A percentile compares a stretch with the other conserved stretches of the same genome.
These are phyloP conservation scores for Didymella pinodella DNA, from an alignment of 2,329 filamentous ascomycete genomes.

Conservation along the genomic window DNA sequence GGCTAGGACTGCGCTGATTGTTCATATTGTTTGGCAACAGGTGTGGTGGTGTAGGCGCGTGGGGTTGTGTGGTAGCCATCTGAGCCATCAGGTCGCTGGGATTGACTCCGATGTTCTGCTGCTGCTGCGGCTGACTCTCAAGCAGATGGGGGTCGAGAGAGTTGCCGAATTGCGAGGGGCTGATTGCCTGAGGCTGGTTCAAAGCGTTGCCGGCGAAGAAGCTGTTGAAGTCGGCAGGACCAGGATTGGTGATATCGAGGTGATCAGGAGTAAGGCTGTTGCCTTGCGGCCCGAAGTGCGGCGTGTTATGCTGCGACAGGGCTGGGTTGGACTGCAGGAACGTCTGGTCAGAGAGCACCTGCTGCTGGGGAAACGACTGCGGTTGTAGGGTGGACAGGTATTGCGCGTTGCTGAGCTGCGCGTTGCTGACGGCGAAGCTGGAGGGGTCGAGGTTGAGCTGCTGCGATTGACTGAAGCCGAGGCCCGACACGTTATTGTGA, in stretches of 20 bases:
- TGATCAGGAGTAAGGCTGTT: slow-evolving; percentile 49
- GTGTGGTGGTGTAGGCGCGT: slow-evolving; percentile 64
- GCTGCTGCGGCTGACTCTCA: slow-evolving; percentile 49
- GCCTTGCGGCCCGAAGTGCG: slow-evolving; percentile 51
- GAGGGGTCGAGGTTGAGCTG: slow-evolving; percentile 36
- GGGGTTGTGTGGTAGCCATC: slow-evolving; percentile 61
- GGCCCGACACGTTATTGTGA: slow-evolving; percentile 61
- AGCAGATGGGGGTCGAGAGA: slow-evolving; percentile 56
- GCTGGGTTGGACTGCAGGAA: slow-evolving; percentile 52
- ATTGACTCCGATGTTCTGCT: slow-evolving; percentile 56
- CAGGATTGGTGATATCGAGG: slow-evolving; percentile 44
- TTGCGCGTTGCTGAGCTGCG: slow-evolving; percentile 47
- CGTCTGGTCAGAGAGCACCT: slow-evolving; percentile 52
- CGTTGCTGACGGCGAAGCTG: slow-evolving; percentile 43
- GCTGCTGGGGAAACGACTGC: slow-evolving; percentile 52
- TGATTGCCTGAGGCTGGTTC: slow-evolving; percentile 64
- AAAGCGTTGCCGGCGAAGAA: slow-evolving; percentile 66
- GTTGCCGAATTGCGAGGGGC: slow-evolving; percentile 64
- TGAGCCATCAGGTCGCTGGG: slow-evolving; percentile 58
- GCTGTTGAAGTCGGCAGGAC: slow-evolving; percentile 49
- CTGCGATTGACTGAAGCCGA: slow-evolving; percentile 63
- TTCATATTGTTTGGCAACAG: slow-evolving; percentile 62
- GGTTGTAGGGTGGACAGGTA: slow-evolving; percentile 53
- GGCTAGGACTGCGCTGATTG: slow-evolving; percentile 62
- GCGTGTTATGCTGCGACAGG: slow-evolving; percentile 65